Percentiles rank a stretch among this genome's conserved stretches.
Conservation (phyloP, 768 basidiomycete genomes). For the Dacryopinax primogenitus region DNA sequence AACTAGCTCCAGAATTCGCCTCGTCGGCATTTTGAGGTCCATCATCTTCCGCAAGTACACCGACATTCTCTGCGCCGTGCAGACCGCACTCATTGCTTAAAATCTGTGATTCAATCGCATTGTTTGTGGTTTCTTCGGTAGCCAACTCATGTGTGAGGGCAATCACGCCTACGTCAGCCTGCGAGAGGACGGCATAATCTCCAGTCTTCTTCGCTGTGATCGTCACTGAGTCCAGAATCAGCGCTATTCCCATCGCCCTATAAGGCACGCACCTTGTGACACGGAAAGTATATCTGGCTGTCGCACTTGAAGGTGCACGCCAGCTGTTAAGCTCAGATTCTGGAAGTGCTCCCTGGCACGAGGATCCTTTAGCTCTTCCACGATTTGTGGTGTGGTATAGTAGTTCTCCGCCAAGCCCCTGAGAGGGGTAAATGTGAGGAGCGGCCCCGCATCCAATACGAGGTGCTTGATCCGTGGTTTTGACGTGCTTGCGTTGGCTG, state of each 20-base stretch:
- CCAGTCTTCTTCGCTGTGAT: constrained; percentile 91
- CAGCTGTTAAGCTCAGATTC: constrained; percentile 57
- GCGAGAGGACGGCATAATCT: constrained; percentile 84
- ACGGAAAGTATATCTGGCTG: constrained; percentile 59
- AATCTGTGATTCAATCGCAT: constrained; percentile 14
- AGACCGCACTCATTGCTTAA: neutral
- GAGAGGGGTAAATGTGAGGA: constrained; percentile 77
- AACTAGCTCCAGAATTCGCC: neutral
- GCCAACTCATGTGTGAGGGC: constrained; percentile 77
- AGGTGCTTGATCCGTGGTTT: constrained; percentile 38
- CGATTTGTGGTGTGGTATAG: constrained; percentile 78
- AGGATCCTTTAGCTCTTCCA: constrained; percentile 79
- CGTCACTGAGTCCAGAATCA: constrained; percentile 43
- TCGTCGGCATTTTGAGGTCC: too few relatives aligned
- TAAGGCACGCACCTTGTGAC: constrained; percentile 36
- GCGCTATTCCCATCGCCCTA: neutral
- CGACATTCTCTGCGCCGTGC: too few relatives aligned
- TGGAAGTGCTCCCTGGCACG: constrained; percentile 79
- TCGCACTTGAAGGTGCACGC: constrained; percentile 59
- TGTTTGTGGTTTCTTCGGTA: constrained; percentile 38
- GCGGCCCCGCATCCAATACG: constrained; percentile 86
- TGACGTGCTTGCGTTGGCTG: neutral
- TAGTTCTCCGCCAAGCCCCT: constrained; percentile 79
- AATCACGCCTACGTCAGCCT: constrained; percentile 79
- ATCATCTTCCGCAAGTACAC: too few relatives aligned